Evolutionary conservation across 306 rosid genomes (phyloP).

Genomic region (Glycine soja): DNA sequence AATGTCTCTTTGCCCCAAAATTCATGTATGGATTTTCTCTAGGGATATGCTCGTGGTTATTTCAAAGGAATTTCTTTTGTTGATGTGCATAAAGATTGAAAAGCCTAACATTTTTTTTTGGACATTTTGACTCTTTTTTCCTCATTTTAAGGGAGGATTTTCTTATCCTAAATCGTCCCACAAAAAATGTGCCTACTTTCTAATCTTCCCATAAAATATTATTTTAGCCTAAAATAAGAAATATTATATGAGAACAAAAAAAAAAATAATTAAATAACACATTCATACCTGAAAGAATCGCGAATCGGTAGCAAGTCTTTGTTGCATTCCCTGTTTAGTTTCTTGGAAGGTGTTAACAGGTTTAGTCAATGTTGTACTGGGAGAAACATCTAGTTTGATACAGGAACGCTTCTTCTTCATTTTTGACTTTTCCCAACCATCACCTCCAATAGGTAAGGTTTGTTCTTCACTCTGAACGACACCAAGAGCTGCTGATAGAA

Average conservation of each 20-base stretch:
- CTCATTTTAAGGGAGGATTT: too few relatives aligned
- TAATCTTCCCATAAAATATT: slow-evolving; percentile 9
- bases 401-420: too few relatives aligned
- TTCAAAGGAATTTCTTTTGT: background rate
- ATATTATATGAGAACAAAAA: background rate
- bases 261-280: slow-evolving; percentile 9
- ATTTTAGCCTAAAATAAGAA: slow-evolving; percentile 5
- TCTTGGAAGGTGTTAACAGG: too few relatives aligned
- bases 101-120: too few relatives aligned
- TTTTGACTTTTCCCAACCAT: too few relatives aligned
- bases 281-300: slow-evolving; percentile 88
- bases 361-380: too few relatives aligned
- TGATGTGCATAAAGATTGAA: too few relatives aligned
- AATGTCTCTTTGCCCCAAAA: slow-evolving; percentile 8
- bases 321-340: too few relatives aligned
- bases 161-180: background rate
- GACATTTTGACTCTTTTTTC: too few relatives aligned
- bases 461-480: too few relatives aligned
- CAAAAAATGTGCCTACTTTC: background rate
- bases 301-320: slow-evolving; percentile 77
- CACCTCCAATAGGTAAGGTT: too few relatives aligned
- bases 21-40: background rate
- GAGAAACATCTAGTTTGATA: too few relatives aligned
- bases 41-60: background rate
- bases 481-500: slow-evolving; percentile 90